Evolutionary conservation across 306 rosid species (phyloP), one percentile per base, ranked within the genome.

Genomic region (Malus sieversii): DNA sequence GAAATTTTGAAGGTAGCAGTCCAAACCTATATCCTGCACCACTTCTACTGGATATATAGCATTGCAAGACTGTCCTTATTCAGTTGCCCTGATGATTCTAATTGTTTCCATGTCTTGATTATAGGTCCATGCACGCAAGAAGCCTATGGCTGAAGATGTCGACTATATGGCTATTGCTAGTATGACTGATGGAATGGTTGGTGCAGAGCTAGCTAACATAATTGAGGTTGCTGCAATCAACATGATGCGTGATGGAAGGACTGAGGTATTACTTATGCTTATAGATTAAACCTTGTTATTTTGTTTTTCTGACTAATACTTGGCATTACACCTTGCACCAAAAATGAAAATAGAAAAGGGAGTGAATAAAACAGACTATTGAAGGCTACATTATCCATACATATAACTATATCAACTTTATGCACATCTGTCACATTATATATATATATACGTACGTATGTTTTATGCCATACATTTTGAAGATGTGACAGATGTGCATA

Each of bases 181-280:
- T 82, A 90, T 90, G 96, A 92, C 96, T 20, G 97, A 95, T 76
- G 98, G 97, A 80, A 95, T 95, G 98, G 98, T 92, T 84, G 97
- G 98, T 46, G 98, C 98, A 8, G 98, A 95, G 89, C 84, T 95
- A 27, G 98, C 98, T 40, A 95, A 95, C 87, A 92, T 95, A 73
- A 85, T 95, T 72, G 98, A 92, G 90, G 97, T 95, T 84, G 97
- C 97, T 82, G 98, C 98, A 60, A 83, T 95, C 77, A 92, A 95
- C 81, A 95, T 95, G 98, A 92, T 95, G 76, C 91, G 98, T 51
- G 98, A 95, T 68, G 85, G 89, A 64, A 90, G 97, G 79, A 90
- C 91, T 33, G 98, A 92, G 98, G 98, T 95, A 86, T 45, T 72
- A 5, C 57, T 14, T 52, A 30, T 35, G 71, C 27, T 51, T 25